These are phyloP conservation scores for Hypoxylon rubiginosum DNA, from an alignment of 2,329 filamentous ascomycete species.

Conservation along the genomic window DNA sequence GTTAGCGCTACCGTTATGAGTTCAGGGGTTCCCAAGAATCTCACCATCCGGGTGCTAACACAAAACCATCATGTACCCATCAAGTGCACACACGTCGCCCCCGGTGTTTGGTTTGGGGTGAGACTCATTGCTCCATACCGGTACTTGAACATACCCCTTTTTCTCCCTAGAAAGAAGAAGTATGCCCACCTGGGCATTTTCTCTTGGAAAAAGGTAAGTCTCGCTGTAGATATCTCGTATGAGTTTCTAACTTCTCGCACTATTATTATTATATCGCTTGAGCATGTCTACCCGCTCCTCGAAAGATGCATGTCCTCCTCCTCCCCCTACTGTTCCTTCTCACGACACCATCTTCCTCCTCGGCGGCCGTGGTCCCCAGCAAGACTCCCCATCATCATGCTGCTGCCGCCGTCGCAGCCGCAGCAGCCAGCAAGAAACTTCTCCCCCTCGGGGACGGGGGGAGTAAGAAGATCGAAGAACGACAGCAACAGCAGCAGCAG, in stretches of 20 bases:
- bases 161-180: not conserved
- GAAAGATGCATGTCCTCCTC: conserved; percentile 23
- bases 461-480: not conserved
- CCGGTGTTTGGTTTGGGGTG: not conserved
- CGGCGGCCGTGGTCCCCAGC: conserved; percentile 4
- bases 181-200: not conserved
- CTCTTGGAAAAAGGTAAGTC: not conserved
- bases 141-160: not conserved
- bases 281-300: conserved; percentile 14
- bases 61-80: conserved; percentile 8
- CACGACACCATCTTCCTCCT: not conserved
- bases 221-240: not conserved
- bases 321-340: conserved; percentile 12
- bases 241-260: not conserved
- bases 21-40: not conserved
- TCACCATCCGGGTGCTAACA: conserved; percentile 1
- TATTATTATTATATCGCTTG: not conserved
- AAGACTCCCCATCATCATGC: not conserved
- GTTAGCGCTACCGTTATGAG: conserved; percentile 13
- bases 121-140: not conserved
- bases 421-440: not conserved
- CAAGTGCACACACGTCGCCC: conserved; percentile 1
- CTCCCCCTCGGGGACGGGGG: not conserved
- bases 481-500: conserved; percentile 17
- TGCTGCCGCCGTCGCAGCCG: not conserved